phyloP scores from a whole-genome alignment of 2,329 filamentous ascomycete species.

The Claviceps capensis region DNA sequence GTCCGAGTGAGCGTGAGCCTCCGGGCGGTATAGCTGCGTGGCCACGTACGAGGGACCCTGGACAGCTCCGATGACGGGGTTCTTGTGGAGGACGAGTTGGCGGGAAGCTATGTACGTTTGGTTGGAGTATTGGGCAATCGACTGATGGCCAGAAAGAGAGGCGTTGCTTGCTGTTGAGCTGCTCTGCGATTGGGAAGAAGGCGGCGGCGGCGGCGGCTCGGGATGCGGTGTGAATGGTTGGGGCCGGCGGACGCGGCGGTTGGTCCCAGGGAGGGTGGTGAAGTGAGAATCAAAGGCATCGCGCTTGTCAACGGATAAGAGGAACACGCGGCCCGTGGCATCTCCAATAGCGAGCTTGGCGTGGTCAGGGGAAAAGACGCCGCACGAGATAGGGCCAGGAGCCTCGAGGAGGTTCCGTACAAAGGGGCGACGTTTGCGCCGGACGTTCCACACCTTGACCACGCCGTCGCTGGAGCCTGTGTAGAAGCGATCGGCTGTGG shows the following conservation, averaged over 20 bases:
- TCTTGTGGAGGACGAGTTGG: slow-evolving; percentile 27
- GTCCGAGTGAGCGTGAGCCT: slow-evolving; percentile 34
- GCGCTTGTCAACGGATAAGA: slow-evolving; percentile 36
- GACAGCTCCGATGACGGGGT: slow-evolving; percentile 38
- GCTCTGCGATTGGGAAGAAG: background rate
- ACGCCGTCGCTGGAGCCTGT: slow-evolving; percentile 50
- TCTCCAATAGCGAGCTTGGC: slow-evolving; percentile 45
- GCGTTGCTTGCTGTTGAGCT: slow-evolving; percentile 2
- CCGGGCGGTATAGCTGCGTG: slow-evolving; percentile 31
- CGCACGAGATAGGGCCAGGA: slow-evolving; percentile 41
- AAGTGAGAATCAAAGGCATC: slow-evolving; percentile 22
- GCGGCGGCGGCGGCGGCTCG: slow-evolving; percentile 30
- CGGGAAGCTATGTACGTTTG: slow-evolving; percentile 21
- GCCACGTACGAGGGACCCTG: slow-evolving; percentile 39
- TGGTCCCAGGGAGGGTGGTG: slow-evolving; percentile 21
- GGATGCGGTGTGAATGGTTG: slow-evolving; percentile 35
- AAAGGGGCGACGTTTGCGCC: slow-evolving; percentile 27
- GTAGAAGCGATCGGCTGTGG: slow-evolving; percentile 42
- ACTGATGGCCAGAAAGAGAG: background rate
- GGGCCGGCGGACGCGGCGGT: slow-evolving; percentile 28
- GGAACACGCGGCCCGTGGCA: slow-evolving; percentile 44
- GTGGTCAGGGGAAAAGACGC: slow-evolving; percentile 43
- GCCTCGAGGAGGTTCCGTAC: slow-evolving; percentile 40
- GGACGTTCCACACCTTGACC: slow-evolving; percentile 50
- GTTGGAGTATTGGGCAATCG: slow-evolving; percentile 14